These are phyloP conservation scores for Purpureocillium lavendulum DNA, from an alignment of 2,329 filamentous ascomycete species.

Conservation along the genomic window DNA sequence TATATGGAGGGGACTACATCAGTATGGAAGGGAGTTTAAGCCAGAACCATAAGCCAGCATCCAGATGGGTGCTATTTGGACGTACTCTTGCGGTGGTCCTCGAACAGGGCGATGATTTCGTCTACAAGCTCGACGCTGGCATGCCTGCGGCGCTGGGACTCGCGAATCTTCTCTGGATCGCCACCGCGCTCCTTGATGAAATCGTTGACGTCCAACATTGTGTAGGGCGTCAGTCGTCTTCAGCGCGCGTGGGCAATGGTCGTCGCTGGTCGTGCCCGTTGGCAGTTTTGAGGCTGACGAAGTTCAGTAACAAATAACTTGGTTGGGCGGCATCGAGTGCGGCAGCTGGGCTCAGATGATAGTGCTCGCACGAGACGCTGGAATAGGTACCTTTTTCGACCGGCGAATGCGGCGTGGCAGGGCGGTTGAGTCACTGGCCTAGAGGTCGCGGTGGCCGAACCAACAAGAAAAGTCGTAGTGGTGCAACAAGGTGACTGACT, in stretches of 20 bases:
- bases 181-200: slow-evolving; percentile 84
- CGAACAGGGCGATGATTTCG: slow-evolving; percentile 79
- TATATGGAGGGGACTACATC: slow-evolving; percentile 6
- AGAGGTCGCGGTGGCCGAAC: background rate
- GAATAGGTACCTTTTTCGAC: too few species aligned
- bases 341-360: too few species aligned
- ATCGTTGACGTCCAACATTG: slow-evolving; percentile 69
- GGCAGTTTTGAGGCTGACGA: too few species aligned
- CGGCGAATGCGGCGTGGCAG: too few species aligned
- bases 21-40: background rate
- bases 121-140: slow-evolving; percentile 80
- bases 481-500: too few species aligned
- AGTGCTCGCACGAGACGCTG: too few species aligned
- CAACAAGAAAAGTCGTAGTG: background rate
- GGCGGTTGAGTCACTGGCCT: background rate
- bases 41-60: background rate
- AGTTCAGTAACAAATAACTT: too few species aligned
- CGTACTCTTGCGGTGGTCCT: slow-evolving; percentile 72
- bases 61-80: background rate
- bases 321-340: too few species aligned
- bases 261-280: background rate
- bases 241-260: background rate
- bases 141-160: slow-evolving; percentile 77
- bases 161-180: slow-evolving; percentile 82
- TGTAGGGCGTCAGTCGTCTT: slow-evolving; percentile 6